phyloP scores from a whole-genome alignment of 805 yeast genomes.

The Teunomyces atbi region DNA sequence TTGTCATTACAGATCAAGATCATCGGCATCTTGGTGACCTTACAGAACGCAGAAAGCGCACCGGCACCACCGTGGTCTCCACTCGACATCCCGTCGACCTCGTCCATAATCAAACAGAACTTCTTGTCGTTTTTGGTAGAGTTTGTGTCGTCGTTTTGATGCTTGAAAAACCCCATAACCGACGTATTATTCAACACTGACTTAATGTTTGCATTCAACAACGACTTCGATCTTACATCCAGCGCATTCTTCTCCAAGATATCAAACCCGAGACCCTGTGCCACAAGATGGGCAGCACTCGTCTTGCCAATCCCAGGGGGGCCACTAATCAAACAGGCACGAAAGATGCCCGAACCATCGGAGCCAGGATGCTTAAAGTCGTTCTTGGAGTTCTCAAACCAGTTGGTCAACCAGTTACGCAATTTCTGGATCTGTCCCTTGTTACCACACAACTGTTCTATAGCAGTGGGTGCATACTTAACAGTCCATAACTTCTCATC shows the following conservation, averaged over 20 bases:
- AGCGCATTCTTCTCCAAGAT: conserved; percentile 78
- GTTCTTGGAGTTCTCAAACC: conserved; percentile 60
- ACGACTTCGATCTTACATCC: conserved; percentile 83
- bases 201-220: conserved; percentile 66
- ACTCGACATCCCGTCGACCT: conserved; percentile 98
- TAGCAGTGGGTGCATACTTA: conserved; percentile 79
- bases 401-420: conserved; percentile 69
- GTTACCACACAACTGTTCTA: conserved; percentile 87
- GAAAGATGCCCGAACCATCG: conserved; percentile 65
- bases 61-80: conserved; percentile 99
- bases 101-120: conserved; percentile 93
- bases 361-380: conserved; percentile 57
- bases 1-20: conserved; percentile 93
- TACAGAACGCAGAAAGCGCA: conserved; percentile 82
- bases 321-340: conserved; percentile 85
- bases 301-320: conserved; percentile 89
- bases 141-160: conserved; percentile 24
- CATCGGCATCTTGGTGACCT: conserved; percentile 83
- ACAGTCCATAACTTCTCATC: conserved; percentile 86
- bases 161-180: conserved; percentile 69
- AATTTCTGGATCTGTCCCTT: conserved; percentile 69
- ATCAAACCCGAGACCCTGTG: conserved; percentile 68
- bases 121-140: conserved; percentile 45
- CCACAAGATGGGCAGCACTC: conserved; percentile 75
- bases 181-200: conserved; percentile 79